Conservation (phyloP, 768 basidiomycete species). For the Pulveroboletus frians region DNA sequence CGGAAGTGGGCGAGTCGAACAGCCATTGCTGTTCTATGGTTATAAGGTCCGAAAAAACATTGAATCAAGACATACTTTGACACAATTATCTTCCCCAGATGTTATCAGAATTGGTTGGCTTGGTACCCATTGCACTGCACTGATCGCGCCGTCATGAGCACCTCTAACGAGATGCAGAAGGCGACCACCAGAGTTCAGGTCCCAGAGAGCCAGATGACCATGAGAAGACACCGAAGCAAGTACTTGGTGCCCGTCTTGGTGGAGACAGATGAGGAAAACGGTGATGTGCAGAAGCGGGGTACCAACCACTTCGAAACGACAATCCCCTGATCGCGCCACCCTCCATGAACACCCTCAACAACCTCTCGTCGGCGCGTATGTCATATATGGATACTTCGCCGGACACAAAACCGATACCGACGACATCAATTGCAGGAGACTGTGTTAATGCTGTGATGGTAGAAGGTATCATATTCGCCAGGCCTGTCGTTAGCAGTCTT, state of each 20-base stretch:
- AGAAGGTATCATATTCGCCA: slow-evolving; percentile 25
- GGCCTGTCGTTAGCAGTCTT: slow-evolving; percentile 42
- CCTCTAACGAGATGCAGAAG: slow-evolving; percentile 81
- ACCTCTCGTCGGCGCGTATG: slow-evolving; percentile 80
- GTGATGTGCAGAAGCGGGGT: slow-evolving; percentile 7
- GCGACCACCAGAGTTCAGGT: slow-evolving; percentile 76
- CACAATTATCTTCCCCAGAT: slow-evolving; percentile 89
- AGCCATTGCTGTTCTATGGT: slow-evolving; percentile 80
- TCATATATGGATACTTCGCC: slow-evolving; percentile 90
- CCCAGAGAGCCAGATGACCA: slow-evolving; percentile 92
- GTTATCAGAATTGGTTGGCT: slow-evolving; percentile 89
- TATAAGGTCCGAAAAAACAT: background rate
- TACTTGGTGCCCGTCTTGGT: slow-evolving; percentile 76
- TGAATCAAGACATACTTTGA: slow-evolving; percentile 59
- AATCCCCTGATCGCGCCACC: slow-evolving; percentile 72
- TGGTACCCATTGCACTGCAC: slow-evolving; percentile 84
- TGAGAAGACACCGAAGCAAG: slow-evolving; percentile 82
- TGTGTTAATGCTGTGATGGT: slow-evolving; percentile 80
- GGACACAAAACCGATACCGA: slow-evolving; percentile 86
- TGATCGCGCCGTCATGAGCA: slow-evolving; percentile 84
- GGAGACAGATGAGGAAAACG: slow-evolving; percentile 1
- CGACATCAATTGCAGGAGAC: slow-evolving; percentile 93
- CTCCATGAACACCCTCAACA: slow-evolving; percentile 89
- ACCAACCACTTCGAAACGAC: slow-evolving; percentile 80
- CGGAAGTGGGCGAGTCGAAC: slow-evolving; percentile 83